A percentile compares a stretch with the other conserved stretches of the same genome.
phyloP scores from a whole-genome alignment of 306 rosid species.

The Fagus crenata region DNA sequence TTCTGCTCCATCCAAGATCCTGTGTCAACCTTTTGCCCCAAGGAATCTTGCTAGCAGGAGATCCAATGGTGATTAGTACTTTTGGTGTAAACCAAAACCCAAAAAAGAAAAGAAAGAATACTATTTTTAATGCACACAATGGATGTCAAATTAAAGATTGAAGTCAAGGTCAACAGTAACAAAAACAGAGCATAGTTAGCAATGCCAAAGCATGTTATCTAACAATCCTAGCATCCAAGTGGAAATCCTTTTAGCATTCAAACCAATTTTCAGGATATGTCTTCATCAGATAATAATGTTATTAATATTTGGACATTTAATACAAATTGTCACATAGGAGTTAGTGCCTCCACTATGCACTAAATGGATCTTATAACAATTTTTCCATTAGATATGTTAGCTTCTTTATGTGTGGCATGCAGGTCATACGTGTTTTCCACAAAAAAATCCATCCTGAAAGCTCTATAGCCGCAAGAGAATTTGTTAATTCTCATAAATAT shows the following conservation, averaged over 20 bases:
- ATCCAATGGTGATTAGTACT: constrained; percentile 5
- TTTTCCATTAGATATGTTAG: constrained; percentile 15
- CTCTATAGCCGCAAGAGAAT: constrained; percentile 38
- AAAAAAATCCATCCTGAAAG: constrained; percentile 73
- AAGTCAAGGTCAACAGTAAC: not conserved
- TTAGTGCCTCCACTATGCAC: constrained; percentile 5
- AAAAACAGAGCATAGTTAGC: not conserved
- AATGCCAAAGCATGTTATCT: not conserved
- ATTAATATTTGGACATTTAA: not conserved
- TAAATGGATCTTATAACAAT: constrained; percentile 5
- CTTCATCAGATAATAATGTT: constrained; percentile 1
- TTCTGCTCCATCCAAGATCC: not conserved
- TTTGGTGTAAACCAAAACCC: not conserved
- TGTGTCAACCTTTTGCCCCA: constrained; percentile 16
- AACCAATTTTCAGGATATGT: constrained; percentile 13
- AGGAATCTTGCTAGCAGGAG: constrained; percentile 6
- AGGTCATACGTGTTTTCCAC: constrained; percentile 68
- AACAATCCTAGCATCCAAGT: constrained; percentile 18
- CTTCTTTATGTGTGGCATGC: constrained; percentile 38
- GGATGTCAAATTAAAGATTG: not conserved
- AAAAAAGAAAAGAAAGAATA: not conserved
- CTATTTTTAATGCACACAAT: constrained; percentile 15
- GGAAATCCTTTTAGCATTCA: constrained; percentile 3
- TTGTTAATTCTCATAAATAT: constrained; percentile 35
- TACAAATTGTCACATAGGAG: not conserved